Base-by-base conservation (phyloP, 441 rosid species). In the Pelargonium fulgidum region DNA sequence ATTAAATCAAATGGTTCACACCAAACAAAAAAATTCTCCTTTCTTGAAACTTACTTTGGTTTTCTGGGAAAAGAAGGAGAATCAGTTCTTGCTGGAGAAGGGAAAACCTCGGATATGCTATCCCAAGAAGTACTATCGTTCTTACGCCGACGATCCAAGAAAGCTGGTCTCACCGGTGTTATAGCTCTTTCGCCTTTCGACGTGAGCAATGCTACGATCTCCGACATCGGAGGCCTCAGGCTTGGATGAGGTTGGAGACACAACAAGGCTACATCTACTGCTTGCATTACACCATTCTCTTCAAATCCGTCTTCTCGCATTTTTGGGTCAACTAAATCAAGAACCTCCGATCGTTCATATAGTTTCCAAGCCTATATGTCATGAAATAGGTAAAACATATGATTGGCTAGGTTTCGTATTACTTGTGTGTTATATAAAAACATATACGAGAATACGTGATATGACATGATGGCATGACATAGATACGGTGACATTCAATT, bases 171-270 rank as follows among this genome's bases (percentile, higher is more conserved):
- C 29, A 62, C 47, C 0, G 91, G 88, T 2, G 66, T 73, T 39
- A 70, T 81, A 0, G 48, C 73, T 63, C 69, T 64, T 69, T 82
- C 81, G 5, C 65, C 76, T 61, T 69, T 81, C 73, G 82, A 82
- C 0, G 88, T 88, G 59, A 88, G 70, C 84, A 79, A 79, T n/a
- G 91, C 83, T 29, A 84, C 91, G 17, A 85, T 73, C 67, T 80
- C 77, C 4, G 91, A 86, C 91, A 85, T 84, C 1, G 84, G 86
- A 1, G 93, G 87, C 69, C 91, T 75, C 36, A 72, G 65, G 64
- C 74, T 80, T 16, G 84, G 84, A 8, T 76, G 82, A 42, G 88
- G 84, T 45, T 82, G 93, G 65, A 88, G 90, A 70, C 91, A 83
- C 9, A 86, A 71, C 44, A 86, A 73, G 22, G 91, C 89, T 6